Base-by-base conservation (phyloP, 2,329 filamentous ascomycete species). In the Stemphylium beticola region DNA sequence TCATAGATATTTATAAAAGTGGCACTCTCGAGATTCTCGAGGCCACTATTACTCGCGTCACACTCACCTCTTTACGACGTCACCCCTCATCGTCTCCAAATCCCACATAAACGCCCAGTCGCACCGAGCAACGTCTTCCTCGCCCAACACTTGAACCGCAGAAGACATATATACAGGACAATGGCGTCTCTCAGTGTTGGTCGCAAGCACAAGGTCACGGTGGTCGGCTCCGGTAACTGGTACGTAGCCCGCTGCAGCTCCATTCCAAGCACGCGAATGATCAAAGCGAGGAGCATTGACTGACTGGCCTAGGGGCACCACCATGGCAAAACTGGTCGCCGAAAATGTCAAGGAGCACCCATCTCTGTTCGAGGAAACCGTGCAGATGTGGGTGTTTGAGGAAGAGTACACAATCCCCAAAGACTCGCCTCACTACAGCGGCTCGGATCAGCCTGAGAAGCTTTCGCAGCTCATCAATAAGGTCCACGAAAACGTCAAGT, bases 351-450 rank as follows among this genome's bases (percentile, higher is more conserved):
- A 84, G 58, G 87, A 84, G 61, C 83, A 96, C 78, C 83, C 87
- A 9, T 84, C 92, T 26, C 73, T 97, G 39, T 99, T 98, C 74
- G 91, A 98, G 71, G 81, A 88, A 74, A 82, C 92, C 58, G 92
- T 99, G 47, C 91, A 96, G 78, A 98, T 99, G 95, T 99, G 95
- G 95, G 96, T 99, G 71, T 97, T 87, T 74, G 95, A 99, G 78
- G 95, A 99, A 77, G 85, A 96, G 20, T 87, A 96, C 61, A 84
- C 85, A 49, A 81, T 96, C 37, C 79, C 90, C 11, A 83, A 88
- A 67, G 82, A 84, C 60, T 93, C 90, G 43, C 86, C 85, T 64
- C 84, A 92, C 78, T 92, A 92, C 81, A 83, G 90, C 67, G 78
- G 82, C 54, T 81, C 79, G 20, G 77, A 82, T 60, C 82, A 86